Evolutionary conservation across 1,284 basidiomycete species (phyloP).

Genomic region (Peniophora sp.): DNA sequence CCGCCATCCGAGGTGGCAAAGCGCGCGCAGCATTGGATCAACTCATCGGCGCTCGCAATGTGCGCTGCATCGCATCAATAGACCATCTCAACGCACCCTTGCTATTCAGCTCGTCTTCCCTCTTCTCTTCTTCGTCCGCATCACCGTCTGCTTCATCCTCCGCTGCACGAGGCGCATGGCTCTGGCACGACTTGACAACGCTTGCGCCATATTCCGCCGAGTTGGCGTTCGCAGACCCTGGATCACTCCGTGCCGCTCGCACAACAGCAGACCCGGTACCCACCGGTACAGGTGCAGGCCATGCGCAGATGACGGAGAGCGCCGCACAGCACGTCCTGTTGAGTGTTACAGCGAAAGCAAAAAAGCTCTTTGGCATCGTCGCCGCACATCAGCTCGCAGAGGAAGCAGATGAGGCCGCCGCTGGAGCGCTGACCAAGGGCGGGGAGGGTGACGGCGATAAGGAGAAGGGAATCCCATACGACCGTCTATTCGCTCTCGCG

Average conservation of each 20-base stretch:
- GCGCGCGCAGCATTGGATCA: conserved; percentile 57
- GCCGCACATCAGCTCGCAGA: conserved; percentile 49
- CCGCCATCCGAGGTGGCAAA: conserved; percentile 55
- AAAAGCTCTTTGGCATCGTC: conserved; percentile 69
- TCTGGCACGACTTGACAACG: conserved; percentile 87
- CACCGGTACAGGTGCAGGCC: conserved; percentile 15
- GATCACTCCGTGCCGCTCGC: conserved; percentile 49
- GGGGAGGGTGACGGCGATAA: conserved; percentile 24
- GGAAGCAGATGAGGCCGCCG: conserved; percentile 35
- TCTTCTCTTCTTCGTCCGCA: conserved; percentile 28
- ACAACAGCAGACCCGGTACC: conserved; percentile 8
- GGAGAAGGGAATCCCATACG: conserved; percentile 53
- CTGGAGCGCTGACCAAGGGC: conserved; percentile 12
- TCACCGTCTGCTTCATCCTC: background rate
- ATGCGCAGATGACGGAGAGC: conserved; percentile 60
- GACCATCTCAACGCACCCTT: conserved; percentile 81
- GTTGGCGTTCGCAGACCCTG: conserved; percentile 57
- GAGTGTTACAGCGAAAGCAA: conserved; percentile 81
- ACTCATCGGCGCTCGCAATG: conserved; percentile 61
- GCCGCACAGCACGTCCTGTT: conserved; percentile 80
- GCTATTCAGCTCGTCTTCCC: conserved; percentile 64
- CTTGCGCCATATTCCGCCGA: conserved; percentile 78
- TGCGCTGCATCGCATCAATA: conserved; percentile 77
- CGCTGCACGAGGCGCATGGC: conserved; percentile 45
- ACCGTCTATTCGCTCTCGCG: conserved; percentile 55